Conservation (phyloP, 129 eudicot genomes). For the Chrysanthemum seticuspe region DNA sequence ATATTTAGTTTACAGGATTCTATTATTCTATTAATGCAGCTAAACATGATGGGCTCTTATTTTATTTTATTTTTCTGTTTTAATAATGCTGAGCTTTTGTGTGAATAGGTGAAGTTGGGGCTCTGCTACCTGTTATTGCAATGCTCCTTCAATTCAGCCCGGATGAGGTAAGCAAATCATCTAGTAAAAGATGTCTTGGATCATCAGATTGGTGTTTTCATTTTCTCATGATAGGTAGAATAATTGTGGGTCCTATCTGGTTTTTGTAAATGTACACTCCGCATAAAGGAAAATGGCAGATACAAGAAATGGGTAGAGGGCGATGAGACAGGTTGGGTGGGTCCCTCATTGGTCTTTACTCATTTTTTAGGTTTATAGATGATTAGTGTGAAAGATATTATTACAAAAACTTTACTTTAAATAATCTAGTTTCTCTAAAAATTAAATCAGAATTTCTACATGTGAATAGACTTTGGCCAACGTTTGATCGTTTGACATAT, state of each 20-base stretch:
- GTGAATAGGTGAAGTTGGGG: slow-evolving; percentile 89
- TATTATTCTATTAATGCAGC: slow-evolving; percentile 1
- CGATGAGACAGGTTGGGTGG: slow-evolving; percentile 7
- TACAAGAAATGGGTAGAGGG: slow-evolving; percentile 4
- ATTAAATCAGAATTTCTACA: background rate
- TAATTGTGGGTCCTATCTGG: background rate
- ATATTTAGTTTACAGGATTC: background rate
- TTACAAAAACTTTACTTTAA: background rate
- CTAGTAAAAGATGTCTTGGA: background rate
- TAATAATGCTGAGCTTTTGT: slow-evolving; percentile 17
- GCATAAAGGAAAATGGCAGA: background rate
- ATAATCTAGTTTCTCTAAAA: background rate
- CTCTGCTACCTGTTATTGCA: slow-evolving; percentile 88
- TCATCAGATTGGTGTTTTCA: background rate
- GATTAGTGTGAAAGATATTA: background rate
- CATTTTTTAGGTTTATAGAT: background rate
- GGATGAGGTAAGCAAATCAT: slow-evolving; percentile 72
- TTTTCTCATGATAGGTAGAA: background rate
- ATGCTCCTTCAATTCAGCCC: slow-evolving; percentile 99
- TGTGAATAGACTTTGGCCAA: background rate
- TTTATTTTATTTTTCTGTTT: too few species aligned
- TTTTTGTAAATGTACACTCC: background rate
- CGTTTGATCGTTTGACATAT: background rate
- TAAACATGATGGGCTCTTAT: background rate
- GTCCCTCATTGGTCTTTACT: background rate